Evolutionary conservation across 1,284 basidiomycete species (phyloP).

Genomic region (Cryptococcus sp.): DNA sequence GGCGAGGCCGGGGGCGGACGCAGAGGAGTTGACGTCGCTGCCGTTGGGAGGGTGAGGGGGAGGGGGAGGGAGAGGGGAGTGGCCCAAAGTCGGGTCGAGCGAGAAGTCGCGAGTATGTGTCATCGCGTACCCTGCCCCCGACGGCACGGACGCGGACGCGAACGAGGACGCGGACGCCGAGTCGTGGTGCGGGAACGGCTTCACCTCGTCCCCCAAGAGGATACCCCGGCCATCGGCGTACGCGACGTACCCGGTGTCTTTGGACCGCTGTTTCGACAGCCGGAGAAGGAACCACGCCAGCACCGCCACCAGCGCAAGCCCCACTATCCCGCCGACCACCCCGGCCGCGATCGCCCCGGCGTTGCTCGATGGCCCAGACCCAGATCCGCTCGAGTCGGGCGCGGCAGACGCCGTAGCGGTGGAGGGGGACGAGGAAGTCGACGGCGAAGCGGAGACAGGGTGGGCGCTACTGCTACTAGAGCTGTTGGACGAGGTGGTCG

Average conservation of each 20-base stretch:
- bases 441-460: too few species aligned
- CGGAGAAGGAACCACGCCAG: constrained; percentile 13
- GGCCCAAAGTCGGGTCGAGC: not conserved
- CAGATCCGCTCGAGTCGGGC: too few species aligned
- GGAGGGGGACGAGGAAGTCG: not conserved
- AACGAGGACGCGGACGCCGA: constrained; percentile 2
- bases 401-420: too few species aligned
- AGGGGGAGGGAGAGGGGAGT: not conserved
- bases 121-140: too few species aligned
- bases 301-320: constrained; percentile 11
- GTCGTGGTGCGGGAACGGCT: constrained; percentile 17
- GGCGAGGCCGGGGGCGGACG: too few species aligned
- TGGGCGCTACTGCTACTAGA: not conserved
- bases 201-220: constrained; percentile 26
- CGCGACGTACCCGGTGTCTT: too few species aligned
- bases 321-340: constrained; percentile 18
- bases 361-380: not conserved
- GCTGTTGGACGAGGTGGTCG: constrained; percentile 1
- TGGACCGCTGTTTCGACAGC: not conserved
- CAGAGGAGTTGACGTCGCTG: not conserved
- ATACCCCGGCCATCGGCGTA: too few species aligned
- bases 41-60: not conserved
- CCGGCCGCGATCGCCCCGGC: constrained; percentile 20
- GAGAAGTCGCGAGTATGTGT: too few species aligned
- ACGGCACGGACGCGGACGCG: not conserved